Conservation (phyloP, 2,329 filamentous ascomycete genomes). For the Aspergillus tubingensis region DNA sequence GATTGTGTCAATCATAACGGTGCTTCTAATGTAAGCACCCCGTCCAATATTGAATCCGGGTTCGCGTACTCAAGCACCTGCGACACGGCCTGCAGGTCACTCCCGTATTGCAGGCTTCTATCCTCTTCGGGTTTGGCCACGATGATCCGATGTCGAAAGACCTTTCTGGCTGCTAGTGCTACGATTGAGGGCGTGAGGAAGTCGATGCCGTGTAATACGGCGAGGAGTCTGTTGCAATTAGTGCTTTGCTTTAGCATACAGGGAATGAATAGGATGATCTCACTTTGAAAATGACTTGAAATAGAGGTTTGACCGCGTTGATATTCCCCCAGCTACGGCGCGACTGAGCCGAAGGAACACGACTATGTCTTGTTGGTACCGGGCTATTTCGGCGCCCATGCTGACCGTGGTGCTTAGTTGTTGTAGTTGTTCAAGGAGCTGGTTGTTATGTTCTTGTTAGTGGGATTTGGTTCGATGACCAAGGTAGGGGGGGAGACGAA, state of each 20-base stretch:
- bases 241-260: not conserved
- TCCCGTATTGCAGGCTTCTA: conserved; percentile 91
- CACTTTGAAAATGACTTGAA: conserved; percentile 68
- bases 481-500: conserved; percentile 12
- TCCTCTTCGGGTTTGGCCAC: conserved; percentile 71
- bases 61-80: conserved; percentile 63
- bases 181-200: conserved; percentile 85
- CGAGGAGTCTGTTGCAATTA: conserved; percentile 53
- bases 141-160: conserved; percentile 81
- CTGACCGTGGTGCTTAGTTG: conserved; percentile 60
- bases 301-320: conserved; percentile 75
- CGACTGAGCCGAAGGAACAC: conserved; percentile 86
- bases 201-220: conserved; percentile 75
- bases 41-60: conserved; percentile 59
- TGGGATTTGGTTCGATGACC: not conserved
- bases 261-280: not conserved
- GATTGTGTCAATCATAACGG: conserved; percentile 46
- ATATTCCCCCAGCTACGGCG: conserved; percentile 76
- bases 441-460: conserved; percentile 5
- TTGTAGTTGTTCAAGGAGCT: conserved; percentile 60
- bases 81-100: conserved; percentile 69
- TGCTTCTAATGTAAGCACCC: conserved; percentile 59
- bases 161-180: conserved; percentile 76
- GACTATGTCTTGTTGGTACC: conserved; percentile 85
- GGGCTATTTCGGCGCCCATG: conserved; percentile 73